Evolutionary conservation across 805 yeast species (phyloP).

Genomic region (Blastobotrys muscicola): DNA sequence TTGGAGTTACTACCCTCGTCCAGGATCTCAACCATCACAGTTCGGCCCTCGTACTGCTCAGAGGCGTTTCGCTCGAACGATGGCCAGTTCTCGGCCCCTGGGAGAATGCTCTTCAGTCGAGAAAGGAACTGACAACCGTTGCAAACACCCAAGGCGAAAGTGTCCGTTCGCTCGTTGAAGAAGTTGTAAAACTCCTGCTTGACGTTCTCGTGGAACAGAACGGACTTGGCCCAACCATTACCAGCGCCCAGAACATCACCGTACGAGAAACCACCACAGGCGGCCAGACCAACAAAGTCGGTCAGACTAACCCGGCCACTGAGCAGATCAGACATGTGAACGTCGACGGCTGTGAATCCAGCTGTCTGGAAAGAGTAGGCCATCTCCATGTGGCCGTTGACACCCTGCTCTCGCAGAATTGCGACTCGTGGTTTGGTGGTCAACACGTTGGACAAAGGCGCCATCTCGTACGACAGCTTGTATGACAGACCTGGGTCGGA

Average conservation of each 20-base stretch:
- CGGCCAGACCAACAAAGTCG: constrained; percentile 86
- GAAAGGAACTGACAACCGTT: constrained; percentile 97
- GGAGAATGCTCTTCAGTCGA: constrained; percentile 74
- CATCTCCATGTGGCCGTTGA: constrained; percentile 97
- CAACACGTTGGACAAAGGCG: constrained; percentile 20
- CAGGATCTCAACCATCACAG: constrained; percentile 73
- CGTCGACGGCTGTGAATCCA: constrained; percentile 89
- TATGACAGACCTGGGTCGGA: constrained; percentile 83
- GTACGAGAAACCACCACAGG: constrained; percentile 98
- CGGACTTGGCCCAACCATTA: constrained; percentile 98
- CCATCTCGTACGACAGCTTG: constrained; percentile 59
- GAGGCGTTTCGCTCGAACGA: constrained; percentile 81
- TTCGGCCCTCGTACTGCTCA: constrained; percentile 96
- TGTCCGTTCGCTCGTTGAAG: constrained; percentile 79
- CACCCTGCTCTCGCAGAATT: constrained; percentile 96
- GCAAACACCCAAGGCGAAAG: constrained; percentile 97
- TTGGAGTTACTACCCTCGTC: constrained; percentile 35
- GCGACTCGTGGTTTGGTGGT: constrained; percentile 77
- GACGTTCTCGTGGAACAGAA: constrained; percentile 69
- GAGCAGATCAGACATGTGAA: constrained; percentile 90
- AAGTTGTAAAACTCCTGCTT: constrained; percentile 68
- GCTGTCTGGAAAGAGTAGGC: constrained; percentile 94
- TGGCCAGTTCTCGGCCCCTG: constrained; percentile 96
- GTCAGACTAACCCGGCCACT: constrained; percentile 55
- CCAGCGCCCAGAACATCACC: constrained; percentile 99